A percentile compares a stretch with the other conserved stretches of the same genome.
These are phyloP conservation scores for Prunus mongolica DNA, from an alignment of 306 rosid species.

Conservation along the genomic window DNA sequence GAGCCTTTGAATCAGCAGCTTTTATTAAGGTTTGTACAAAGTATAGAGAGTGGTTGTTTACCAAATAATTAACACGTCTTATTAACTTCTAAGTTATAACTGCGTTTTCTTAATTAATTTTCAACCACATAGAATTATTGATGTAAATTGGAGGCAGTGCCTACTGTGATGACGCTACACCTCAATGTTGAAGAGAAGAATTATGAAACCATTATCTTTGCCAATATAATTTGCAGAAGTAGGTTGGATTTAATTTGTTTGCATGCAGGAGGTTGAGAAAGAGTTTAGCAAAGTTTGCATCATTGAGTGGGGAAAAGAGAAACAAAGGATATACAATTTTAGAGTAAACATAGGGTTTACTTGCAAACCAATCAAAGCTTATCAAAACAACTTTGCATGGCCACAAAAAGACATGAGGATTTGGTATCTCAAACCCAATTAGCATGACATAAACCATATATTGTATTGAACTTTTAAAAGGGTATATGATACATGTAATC, in stretches of 20 bases:
- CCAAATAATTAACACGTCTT: constrained; percentile 1
- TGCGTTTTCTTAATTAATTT: neutral
- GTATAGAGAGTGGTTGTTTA: neutral
- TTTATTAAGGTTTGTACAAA: neutral
- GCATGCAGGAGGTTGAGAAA: constrained; percentile 22
- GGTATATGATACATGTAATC: neutral
- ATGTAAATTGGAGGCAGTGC: neutral
- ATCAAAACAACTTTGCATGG: constrained; percentile 15
- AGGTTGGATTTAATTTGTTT: constrained; percentile 30
- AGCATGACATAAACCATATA: constrained; percentile 13
- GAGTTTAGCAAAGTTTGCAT: constrained; percentile 24
- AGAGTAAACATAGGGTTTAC: constrained; percentile 43
- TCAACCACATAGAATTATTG: neutral
- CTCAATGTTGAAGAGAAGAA: neutral
- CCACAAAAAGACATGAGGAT: constrained; percentile 53
- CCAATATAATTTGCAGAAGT: constrained; percentile 16
- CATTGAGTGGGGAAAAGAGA: constrained; percentile 32
- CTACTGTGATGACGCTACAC: neutral
- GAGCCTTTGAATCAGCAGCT: neutral
- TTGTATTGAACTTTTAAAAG: neutral
- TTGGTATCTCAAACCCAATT: constrained; percentile 66
- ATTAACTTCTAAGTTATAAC: neutral
- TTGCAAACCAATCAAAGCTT: constrained; percentile 31
- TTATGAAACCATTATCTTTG: neutral
- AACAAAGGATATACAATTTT: constrained; percentile 14